Base-by-base conservation (phyloP, 176 grass and related monocot species). In the Oropetium thomaeum region DNA sequence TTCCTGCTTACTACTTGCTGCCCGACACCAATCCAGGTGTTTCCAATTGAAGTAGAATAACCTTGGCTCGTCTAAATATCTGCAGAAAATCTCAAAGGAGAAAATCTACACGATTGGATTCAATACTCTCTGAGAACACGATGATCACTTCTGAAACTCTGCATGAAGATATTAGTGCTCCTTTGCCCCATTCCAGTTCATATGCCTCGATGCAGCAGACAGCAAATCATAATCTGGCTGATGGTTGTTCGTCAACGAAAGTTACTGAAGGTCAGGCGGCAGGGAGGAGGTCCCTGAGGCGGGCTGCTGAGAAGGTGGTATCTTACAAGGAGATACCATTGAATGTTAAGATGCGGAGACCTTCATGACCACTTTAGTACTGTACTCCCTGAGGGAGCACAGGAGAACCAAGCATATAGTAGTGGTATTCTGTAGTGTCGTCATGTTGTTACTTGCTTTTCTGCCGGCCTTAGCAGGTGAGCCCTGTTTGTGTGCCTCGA, bases 341-440 rank as follows among this genome's bases (percentile, higher is more conserved):
- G 73, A 92, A 89, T 67, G 31, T 83, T 62, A 92, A 92, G 71
- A 86, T 92, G 90, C 74, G 90, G 2, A 77, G 89, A 68, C 52
- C 37, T 29, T 86, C 62, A 40, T 23, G 39, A 4, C 22, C 33
- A 69, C 20, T 60, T 43, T 30, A 31, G 40, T 16, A 68, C 20
- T 35, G n/a, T n/a, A n/a, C n/a, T n/a, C n/a, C n/a, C n/a, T n/a
- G n/a, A n/a, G n/a, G n/a, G n/a, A n/a, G n/a, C 54, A 20, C n/a
- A 39, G 32, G 69, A 73, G 59, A 53, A 27, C 5, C 2, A 5
- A 0, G 40, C 27, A 42, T 37, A 33, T 1, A 17, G 8, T 22
- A 20, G 4, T 62, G 31, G 4, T 62, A 25, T 53, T 49, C 32
- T 63, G 54, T 42, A 37, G 7, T 66, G 42, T 83, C 40, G 75